These are phyloP conservation scores for Lactarius indigo DNA, from an alignment of 768 basidiomycete species.

Conservation along the genomic window DNA sequence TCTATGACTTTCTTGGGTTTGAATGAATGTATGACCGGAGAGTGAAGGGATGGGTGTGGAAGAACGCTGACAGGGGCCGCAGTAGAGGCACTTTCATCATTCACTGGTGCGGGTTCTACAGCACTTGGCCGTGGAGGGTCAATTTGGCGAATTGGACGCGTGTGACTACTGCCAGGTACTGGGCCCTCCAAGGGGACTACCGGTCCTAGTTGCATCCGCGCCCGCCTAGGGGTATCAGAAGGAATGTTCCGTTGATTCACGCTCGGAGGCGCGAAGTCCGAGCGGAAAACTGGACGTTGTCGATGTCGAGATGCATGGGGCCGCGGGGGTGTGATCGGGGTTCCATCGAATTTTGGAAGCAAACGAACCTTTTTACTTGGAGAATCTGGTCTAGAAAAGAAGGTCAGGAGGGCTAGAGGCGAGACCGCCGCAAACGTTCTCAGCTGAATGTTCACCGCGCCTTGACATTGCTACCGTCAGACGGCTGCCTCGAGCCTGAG, in stretches of 20 bases:
- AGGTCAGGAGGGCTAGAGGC: neutral
- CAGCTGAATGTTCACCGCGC: neutral
- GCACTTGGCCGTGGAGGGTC: neutral
- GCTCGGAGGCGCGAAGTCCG: neutral
- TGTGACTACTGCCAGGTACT: neutral
- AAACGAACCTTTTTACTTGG: neutral
- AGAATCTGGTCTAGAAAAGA: neutral
- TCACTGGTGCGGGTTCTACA: neutral
- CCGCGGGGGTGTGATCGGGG: neutral
- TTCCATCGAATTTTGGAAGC: neutral
- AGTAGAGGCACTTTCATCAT: neutral
- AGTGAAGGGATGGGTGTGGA: neutral
- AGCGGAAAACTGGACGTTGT: constrained; percentile 4
- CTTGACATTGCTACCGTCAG: neutral
- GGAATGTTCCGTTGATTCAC: neutral
- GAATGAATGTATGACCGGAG: neutral
- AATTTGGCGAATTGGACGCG: neutral
- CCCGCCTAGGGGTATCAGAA: neutral
- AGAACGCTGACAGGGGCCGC: neutral
- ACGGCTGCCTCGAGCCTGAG: no score
- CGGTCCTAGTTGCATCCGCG: neutral
- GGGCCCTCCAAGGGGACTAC: neutral
- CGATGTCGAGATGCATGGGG: neutral
- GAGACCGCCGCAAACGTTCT: neutral
- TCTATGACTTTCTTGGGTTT: constrained; percentile 1